Evolutionary conservation across 805 yeast species (phyloP).

Genomic region (Ogataea trehaloabstinens): DNA sequence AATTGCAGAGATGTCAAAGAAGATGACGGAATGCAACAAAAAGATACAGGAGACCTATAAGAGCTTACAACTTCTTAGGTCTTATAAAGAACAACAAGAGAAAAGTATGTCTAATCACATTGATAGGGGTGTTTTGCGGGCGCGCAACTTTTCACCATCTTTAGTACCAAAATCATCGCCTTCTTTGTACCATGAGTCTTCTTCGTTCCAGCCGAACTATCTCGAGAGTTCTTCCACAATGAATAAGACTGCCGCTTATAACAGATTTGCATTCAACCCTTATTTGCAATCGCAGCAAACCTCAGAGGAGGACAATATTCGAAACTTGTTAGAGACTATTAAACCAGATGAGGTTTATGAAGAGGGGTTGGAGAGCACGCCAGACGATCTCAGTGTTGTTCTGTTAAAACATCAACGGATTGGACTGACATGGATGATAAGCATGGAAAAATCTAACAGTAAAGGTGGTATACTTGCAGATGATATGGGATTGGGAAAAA

Average conservation of each 20-base stretch:
- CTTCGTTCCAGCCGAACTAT: background rate
- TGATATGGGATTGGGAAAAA: conserved; percentile 83
- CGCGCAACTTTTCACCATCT: background rate
- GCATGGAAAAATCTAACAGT: conserved; percentile 59
- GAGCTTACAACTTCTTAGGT: conserved; percentile 6
- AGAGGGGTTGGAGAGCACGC: conserved; percentile 59
- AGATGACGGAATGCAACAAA: conserved; percentile 7
- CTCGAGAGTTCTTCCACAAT: background rate
- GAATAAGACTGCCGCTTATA: background rate
- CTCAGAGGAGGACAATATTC: conserved; percentile 23
- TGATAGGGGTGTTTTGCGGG: background rate
- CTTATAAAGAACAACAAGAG: conserved; percentile 2
- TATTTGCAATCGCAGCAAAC: conserved; percentile 7
- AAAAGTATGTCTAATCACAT: background rate
- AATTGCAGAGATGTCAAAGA: conserved; percentile 6
- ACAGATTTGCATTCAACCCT: conserved; percentile 12
- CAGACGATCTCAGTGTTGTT: conserved; percentile 53
- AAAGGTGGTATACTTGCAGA: conserved; percentile 75
- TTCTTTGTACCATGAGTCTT: background rate
- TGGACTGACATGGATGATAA: conserved; percentile 79
- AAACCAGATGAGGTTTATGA: conserved; percentile 47
- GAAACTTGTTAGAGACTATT: conserved; percentile 48
- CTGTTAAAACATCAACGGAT: conserved; percentile 66
- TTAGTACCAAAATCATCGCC: background rate
- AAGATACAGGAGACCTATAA: conserved; percentile 7